These are phyloP conservation scores for Besnoitia besnoiti DNA, from an alignment of 169 alveolate genomes.

Conservation along the genomic window DNA sequence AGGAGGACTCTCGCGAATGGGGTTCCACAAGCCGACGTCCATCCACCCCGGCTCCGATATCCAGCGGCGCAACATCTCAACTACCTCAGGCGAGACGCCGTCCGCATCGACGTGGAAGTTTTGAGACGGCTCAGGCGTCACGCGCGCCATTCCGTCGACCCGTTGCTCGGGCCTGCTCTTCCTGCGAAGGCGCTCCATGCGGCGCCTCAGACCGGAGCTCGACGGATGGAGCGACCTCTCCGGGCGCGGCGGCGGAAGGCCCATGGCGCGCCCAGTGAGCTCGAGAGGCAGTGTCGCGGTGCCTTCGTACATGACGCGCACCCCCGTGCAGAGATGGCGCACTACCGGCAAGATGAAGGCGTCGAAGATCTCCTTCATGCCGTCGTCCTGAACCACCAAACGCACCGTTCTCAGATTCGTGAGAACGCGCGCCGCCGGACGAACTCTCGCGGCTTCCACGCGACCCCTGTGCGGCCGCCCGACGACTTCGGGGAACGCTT, in stretches of 20 bases:
- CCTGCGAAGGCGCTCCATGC: background rate
- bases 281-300: conserved; percentile 10
- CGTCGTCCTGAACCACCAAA: conserved; percentile 14
- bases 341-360: background rate
- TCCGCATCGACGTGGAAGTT: background rate
- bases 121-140: background rate
- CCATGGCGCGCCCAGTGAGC: background rate
- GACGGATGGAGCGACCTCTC: background rate
- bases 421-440: background rate
- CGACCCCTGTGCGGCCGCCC: background rate
- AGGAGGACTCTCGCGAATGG: background rate
- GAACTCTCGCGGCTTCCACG: background rate
- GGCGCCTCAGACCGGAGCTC: background rate
- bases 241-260: background rate
- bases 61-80: conserved; percentile 23
- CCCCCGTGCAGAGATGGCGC: background rate
- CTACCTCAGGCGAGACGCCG: background rate
- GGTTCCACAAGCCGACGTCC: conserved; percentile 12
- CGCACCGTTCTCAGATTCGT: background rate
- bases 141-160: background rate
- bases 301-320: background rate
- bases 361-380: background rate
- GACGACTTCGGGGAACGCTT: background rate
- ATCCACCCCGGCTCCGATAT: conserved; percentile 12
- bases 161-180: background rate